Percentiles rank a stretch among this genome's conserved stretches.
phyloP scores from a whole-genome alignment of 2,329 filamentous ascomycete species.

The Apiospora rasikravindrae region DNA sequence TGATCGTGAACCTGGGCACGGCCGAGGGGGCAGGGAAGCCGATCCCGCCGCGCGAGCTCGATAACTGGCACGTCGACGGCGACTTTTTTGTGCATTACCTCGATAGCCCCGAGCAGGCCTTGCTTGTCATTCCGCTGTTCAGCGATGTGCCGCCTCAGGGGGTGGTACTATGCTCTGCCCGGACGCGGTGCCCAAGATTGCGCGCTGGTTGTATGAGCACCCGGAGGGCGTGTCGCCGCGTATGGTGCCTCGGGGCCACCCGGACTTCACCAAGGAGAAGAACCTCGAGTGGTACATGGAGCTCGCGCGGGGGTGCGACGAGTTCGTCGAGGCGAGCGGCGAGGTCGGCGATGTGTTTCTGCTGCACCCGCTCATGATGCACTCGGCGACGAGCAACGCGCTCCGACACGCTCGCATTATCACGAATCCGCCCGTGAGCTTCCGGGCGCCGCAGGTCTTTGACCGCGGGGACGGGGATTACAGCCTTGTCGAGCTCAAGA shows the following conservation, averaged over 20 bases:
- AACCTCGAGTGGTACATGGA: constrained; percentile 52
- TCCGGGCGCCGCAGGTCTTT: constrained; percentile 58
- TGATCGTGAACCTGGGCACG: constrained; percentile 73
- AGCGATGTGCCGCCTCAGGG: constrained; percentile 64
- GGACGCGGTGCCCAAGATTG: constrained; percentile 61
- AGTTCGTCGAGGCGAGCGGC: constrained; percentile 61
- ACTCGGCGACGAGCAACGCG: constrained; percentile 57
- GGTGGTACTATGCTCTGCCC: constrained; percentile 71
- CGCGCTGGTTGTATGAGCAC: constrained; percentile 62
- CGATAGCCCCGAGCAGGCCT: constrained; percentile 71
- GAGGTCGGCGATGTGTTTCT: constrained; percentile 62
- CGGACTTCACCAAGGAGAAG: constrained; percentile 48
- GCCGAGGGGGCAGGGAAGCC: constrained; percentile 55
- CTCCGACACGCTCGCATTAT: constrained; percentile 55
- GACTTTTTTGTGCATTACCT: constrained; percentile 77
- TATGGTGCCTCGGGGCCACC: constrained; percentile 62
- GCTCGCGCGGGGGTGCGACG: constrained; percentile 42
- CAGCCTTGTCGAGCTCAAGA: constrained; percentile 61
- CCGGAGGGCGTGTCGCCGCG: constrained; percentile 70
- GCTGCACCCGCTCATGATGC: constrained; percentile 65
- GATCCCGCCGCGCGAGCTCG: constrained; percentile 56
- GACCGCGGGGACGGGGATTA: constrained; percentile 54
- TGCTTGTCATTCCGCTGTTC: constrained; percentile 72
- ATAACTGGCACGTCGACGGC: constrained; percentile 72
- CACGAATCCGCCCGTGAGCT: constrained; percentile 60